phyloP scores from a whole-genome alignment of 2,329 filamentous ascomycete species.

The Sporothrix protearum region DNA sequence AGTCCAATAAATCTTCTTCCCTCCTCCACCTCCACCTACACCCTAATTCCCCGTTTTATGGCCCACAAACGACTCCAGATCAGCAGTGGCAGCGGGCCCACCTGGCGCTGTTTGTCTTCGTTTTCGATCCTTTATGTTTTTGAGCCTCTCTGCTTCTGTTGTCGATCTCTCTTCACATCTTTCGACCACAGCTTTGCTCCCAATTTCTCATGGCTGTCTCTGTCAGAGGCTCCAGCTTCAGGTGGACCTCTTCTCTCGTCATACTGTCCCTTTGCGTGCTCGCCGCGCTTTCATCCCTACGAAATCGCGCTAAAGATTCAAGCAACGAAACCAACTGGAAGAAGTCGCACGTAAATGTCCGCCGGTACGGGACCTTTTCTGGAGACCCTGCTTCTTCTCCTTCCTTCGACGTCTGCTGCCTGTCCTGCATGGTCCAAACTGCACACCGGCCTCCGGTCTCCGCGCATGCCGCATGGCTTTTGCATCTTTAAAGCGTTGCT shows the following conservation, averaged over 20 bases:
- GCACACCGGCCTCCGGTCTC: slow-evolving; percentile 9
- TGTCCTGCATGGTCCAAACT: too few species aligned
- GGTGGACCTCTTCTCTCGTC: background rate
- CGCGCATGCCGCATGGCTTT: slow-evolving; percentile 12
- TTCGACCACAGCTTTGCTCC: background rate
- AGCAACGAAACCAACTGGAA: background rate
- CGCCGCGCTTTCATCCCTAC: background rate
- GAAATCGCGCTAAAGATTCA: background rate
- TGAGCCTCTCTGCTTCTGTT: background rate
- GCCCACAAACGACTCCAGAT: background rate
- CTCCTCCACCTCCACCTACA: background rate
- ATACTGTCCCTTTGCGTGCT: background rate
- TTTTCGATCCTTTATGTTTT: background rate
- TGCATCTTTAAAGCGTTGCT: background rate
- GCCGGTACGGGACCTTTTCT: background rate
- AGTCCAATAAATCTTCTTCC: background rate
- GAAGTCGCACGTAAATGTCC: background rate
- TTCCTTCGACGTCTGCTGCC: background rate
- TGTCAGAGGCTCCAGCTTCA: background rate
- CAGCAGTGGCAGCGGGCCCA: background rate
- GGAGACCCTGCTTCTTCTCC: background rate
- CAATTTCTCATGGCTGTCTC: background rate
- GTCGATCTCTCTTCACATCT: background rate
- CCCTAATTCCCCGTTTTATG: background rate
- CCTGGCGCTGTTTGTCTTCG: background rate